These are phyloP conservation scores for Termitomyces sp. DNA, from an alignment of 768 basidiomycete genomes.

Conservation along the genomic window DNA sequence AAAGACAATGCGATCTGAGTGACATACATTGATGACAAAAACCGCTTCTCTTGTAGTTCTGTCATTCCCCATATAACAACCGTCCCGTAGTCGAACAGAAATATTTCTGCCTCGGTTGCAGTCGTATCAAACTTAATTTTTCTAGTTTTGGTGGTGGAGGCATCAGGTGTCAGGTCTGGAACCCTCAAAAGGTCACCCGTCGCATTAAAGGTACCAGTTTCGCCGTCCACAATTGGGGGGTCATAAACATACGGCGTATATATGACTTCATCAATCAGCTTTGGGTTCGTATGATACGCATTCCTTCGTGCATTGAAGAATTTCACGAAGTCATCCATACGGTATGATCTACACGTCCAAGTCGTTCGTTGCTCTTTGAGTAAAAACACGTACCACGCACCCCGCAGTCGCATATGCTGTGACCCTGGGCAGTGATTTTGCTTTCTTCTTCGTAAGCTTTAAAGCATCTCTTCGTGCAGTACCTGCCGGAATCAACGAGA, in stretches of 20 bases:
- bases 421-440: constrained; percentile 86
- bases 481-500: constrained; percentile 90
- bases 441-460: constrained; percentile 89
- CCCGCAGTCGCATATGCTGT: constrained; percentile 93
- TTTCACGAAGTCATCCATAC: constrained; percentile 80
- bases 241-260: constrained; percentile 91
- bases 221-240: constrained; percentile 31
- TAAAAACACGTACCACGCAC: constrained; percentile 34
- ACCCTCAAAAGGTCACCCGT: constrained; percentile 77
- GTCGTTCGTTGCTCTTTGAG: background rate
- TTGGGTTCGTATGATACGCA: constrained; percentile 82
- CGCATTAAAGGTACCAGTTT: constrained; percentile 24
- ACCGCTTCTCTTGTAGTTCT: constrained; percentile 85
- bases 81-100: constrained; percentile 90
- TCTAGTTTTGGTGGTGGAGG: constrained; percentile 37
- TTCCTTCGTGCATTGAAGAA: constrained; percentile 81
- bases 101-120: constrained; percentile 78
- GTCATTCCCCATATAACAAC: constrained; percentile 99
- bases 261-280: constrained; percentile 87
- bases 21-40: constrained; percentile 84
- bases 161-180: constrained; percentile 50
- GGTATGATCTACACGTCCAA: constrained; percentile 61
- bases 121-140: constrained; percentile 64
- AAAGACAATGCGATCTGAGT: background rate
- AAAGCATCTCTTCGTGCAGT: constrained; percentile 90